Conservation (phyloP, 2,329 filamentous ascomycete genomes). For the Laburnicola sp. region DNA sequence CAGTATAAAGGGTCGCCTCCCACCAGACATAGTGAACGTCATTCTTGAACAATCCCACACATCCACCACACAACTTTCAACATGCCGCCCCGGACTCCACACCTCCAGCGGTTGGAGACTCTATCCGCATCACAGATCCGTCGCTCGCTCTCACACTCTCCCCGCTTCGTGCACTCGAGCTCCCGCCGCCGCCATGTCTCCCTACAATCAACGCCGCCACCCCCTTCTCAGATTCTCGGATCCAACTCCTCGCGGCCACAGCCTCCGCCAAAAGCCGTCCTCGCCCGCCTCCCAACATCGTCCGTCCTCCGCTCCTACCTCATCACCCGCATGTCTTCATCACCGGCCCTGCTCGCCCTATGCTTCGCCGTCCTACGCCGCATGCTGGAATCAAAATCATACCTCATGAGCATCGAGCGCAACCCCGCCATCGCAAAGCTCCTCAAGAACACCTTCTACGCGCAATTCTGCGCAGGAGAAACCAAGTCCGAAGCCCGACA, state of each 20-base stretch:
- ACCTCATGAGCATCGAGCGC: slow-evolving; percentile 71
- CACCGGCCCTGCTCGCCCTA: slow-evolving; percentile 67
- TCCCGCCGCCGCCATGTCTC: slow-evolving; percentile 37
- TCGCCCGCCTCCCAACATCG: slow-evolving; percentile 68
- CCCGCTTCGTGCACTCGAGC: slow-evolving; percentile 38
- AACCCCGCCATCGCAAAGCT: slow-evolving; percentile 72
- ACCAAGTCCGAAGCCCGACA: slow-evolving; percentile 66
- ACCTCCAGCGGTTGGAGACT: slow-evolving; percentile 29
- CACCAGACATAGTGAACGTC: too few species aligned
- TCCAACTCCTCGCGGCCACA: slow-evolving; percentile 14
- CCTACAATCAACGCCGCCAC: slow-evolving; percentile 24
- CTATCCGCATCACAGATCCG: slow-evolving; percentile 24
- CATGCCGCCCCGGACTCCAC: slow-evolving; percentile 29
- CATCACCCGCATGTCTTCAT: slow-evolving; percentile 71
- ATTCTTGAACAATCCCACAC: not conserved
- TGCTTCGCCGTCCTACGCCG: slow-evolving; percentile 69
- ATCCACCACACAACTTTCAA: slow-evolving; percentile 6
- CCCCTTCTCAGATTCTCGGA: slow-evolving; percentile 24
- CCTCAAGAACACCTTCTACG: slow-evolving; percentile 83
- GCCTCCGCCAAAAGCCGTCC: slow-evolving; percentile 39
- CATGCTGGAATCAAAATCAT: slow-evolving; percentile 69
- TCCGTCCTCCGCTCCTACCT: slow-evolving; percentile 70
- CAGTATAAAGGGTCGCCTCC: slow-evolving; percentile 1
- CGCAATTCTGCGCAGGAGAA: slow-evolving; percentile 88
- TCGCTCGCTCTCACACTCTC: slow-evolving; percentile 23